Percentiles rank a stretch among this genome's conserved stretches.
phyloP scores from a whole-genome alignment of 768 basidiomycete genomes.

The Pisolithus albus region DNA sequence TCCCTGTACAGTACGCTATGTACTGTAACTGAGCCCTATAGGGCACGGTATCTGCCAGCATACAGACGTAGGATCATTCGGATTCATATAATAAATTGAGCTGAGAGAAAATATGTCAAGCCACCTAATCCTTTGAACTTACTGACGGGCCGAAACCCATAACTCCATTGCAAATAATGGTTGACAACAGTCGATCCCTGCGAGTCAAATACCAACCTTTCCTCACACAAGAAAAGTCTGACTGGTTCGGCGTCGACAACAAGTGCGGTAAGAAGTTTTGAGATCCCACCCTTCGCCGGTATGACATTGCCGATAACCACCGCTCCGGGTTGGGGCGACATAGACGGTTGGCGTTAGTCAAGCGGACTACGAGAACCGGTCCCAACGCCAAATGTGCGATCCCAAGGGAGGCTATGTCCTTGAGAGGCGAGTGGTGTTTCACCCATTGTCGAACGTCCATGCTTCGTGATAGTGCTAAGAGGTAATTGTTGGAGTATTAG shows the following conservation, averaged over 20 bases:
- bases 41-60: no score
- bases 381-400: conserved; percentile 33
- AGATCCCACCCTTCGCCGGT: conserved; percentile 7
- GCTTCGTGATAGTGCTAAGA: neutral
- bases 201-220: conserved; percentile 16
- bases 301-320: neutral
- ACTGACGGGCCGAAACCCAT: no score
- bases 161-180: neutral
- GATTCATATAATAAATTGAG: no score
- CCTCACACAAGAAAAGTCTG: conserved; percentile 49
- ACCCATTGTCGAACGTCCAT: conserved; percentile 20
- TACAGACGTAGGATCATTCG: no score
- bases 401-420: conserved; percentile 39
- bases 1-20: no score
- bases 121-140: no score
- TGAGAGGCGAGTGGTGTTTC: conserved; percentile 34
- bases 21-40: no score
- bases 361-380: conserved; percentile 51
- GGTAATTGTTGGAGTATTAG: conserved; percentile 4
- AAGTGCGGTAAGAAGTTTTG: conserved; percentile 25
- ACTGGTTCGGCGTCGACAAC: conserved; percentile 52
- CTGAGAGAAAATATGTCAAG: no score
- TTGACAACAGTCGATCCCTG: conserved; percentile 11
- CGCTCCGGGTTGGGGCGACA: conserved; percentile 45
- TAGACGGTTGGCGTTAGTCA: conserved; percentile 60